Evolutionary conservation across 768 basidiomycete species (phyloP).

Genomic region (Mycena venus): DNA sequence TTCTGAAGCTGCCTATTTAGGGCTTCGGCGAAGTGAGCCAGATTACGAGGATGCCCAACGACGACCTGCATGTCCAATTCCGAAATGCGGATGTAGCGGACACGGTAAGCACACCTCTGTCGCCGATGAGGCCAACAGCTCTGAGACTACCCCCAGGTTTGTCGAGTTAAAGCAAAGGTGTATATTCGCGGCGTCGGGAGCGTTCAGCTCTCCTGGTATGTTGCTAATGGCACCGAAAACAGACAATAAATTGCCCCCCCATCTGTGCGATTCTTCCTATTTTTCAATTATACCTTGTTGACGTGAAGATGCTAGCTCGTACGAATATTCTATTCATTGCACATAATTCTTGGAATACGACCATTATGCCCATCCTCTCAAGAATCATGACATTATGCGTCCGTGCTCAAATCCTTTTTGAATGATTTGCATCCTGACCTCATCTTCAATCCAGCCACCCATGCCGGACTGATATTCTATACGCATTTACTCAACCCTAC

Average conservation of each 20-base stretch:
- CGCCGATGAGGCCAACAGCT: not conserved
- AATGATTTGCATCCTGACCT: not conserved
- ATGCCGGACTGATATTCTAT: constrained; percentile 26
- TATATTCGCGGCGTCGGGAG: constrained; percentile 82
- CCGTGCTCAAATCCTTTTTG: not conserved
- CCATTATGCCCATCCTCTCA: constrained; percentile 30
- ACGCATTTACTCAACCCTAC: constrained; percentile 15
- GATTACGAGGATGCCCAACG: constrained; percentile 81
- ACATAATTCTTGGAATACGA: constrained; percentile 32
- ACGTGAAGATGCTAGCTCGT: constrained; percentile 2
- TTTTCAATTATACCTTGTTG: not conserved
- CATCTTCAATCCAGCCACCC: constrained; percentile 2
- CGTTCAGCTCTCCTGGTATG: constrained; percentile 81
- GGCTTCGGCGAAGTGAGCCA: constrained; percentile 83
- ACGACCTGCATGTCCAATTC: constrained; percentile 84
- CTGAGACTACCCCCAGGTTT: constrained; percentile 62
- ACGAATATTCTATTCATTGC: constrained; percentile 18
- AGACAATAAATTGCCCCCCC: constrained; percentile 46
- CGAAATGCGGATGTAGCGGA: constrained; percentile 83
- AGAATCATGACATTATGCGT: constrained; percentile 33
- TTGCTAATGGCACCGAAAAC: constrained; percentile 55
- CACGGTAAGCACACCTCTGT: constrained; percentile 63
- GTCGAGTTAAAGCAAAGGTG: constrained; percentile 82
- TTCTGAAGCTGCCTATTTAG: constrained; percentile 50
- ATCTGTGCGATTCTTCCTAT: not conserved